Evolutionary conservation across 179 eudicot species (phyloP).

Genomic region (Beta macrorhiza): DNA sequence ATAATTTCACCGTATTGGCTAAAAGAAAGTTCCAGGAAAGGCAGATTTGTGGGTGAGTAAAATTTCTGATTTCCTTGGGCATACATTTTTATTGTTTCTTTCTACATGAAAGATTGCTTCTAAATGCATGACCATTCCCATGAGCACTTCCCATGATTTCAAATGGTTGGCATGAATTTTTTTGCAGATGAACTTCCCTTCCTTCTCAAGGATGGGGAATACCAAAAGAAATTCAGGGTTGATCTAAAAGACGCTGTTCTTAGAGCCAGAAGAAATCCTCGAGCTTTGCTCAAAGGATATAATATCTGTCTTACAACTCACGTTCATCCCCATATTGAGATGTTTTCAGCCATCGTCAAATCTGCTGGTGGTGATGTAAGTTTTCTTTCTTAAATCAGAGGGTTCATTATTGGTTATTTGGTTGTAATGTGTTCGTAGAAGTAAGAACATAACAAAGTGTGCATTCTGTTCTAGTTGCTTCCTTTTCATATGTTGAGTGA

Average conservation of each 20-base stretch:
- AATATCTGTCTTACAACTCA: conserved; percentile 58
- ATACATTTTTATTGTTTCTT: conserved; percentile 4
- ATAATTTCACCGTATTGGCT: conserved; percentile 77
- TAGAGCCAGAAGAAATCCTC: conserved; percentile 58
- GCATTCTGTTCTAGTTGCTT: neutral
- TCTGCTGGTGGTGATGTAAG: conserved; percentile 90
- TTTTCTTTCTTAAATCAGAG: conserved; percentile 1
- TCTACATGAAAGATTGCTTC: neutral
- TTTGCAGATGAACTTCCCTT: conserved; percentile 72
- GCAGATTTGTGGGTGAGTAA: conserved; percentile 72
- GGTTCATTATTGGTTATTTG: neutral
- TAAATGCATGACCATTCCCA: neutral
- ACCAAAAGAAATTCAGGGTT: conserved; percentile 49
- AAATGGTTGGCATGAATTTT: neutral
- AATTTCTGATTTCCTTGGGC: conserved; percentile 9
- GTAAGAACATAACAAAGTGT: neutral
- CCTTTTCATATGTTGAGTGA: neutral
- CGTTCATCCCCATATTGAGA: conserved; percentile 56
- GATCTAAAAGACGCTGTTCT: conserved; percentile 64
- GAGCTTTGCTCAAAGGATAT: conserved; percentile 58
- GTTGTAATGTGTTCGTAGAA: neutral
- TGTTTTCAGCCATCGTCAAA: conserved; percentile 53
- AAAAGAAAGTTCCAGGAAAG: conserved; percentile 69
- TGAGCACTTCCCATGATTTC: conserved; percentile 2
- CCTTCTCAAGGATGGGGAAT: conserved; percentile 64